These are phyloP conservation scores for Epichloe sylvatica DNA, from an alignment of 2,329 filamentous ascomycete genomes.

Conservation along the genomic window DNA sequence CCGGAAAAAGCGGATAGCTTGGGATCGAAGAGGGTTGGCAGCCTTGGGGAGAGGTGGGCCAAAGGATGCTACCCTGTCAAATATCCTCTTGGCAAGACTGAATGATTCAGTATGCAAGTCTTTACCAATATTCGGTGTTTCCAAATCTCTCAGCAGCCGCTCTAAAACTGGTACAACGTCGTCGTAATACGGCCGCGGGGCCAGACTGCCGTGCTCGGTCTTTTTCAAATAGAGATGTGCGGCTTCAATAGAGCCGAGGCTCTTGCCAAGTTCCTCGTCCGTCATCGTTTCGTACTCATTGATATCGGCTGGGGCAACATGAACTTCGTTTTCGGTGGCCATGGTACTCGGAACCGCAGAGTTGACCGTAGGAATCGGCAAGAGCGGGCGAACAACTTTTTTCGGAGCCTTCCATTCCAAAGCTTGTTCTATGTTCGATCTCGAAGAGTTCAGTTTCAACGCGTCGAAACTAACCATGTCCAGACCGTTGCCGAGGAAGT, in stretches of 20 bases:
- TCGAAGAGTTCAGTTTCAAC: neutral
- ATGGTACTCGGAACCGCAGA: neutral
- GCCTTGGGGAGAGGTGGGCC: slow-evolving; percentile 6
- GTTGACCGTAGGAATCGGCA: neutral
- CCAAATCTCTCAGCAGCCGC: slow-evolving; percentile 5
- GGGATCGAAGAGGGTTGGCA: slow-evolving; percentile 6
- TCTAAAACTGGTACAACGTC: slow-evolving; percentile 6
- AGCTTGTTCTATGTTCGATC: neutral
- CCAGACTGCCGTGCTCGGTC: neutral
- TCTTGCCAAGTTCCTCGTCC: neutral
- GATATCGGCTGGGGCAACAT: neutral
- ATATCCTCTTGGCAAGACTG: slow-evolving; percentile 6
- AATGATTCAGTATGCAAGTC: slow-evolving; percentile 1
- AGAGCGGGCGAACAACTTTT: neutral
- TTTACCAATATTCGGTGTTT: neutral
- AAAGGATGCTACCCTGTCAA: slow-evolving; percentile 9
- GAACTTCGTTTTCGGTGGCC: neutral
- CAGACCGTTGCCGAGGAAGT: neutral
- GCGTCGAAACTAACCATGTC: slow-evolving; percentile 3
- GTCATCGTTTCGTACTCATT: neutral
- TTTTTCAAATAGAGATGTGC: slow-evolving; percentile 3
- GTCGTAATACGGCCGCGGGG: slow-evolving; percentile 2
- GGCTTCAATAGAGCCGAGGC: neutral
- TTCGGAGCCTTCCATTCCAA: neutral
- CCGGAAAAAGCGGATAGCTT: slow-evolving; percentile 14